Evolutionary conservation across 1,284 basidiomycete species (phyloP), one percentile per base, ranked within the genome.

Genomic region (Hemileia vastatrix): DNA sequence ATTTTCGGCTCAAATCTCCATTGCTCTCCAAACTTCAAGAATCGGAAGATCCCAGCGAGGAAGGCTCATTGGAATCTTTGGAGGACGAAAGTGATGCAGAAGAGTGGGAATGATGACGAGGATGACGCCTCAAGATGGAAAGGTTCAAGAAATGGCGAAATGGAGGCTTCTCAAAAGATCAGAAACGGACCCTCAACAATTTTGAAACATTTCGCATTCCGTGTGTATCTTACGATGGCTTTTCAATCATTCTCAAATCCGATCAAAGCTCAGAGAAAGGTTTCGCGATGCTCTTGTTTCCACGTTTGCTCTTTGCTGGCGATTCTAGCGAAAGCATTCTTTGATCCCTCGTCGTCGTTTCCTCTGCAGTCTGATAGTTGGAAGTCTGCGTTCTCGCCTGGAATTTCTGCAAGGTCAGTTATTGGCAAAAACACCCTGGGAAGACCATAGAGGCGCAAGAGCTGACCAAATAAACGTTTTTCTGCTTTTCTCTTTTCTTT

Each of bases 1-100:
- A n/a, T n/a, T n/a, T n/a, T n/a, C n/a, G n/a, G n/a, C 11, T 67
- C 66, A 15, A 71, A 73, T 1, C 59, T 67, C 36, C 77, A 77
- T 69, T 77, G 76, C 76, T 62, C 76, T n/a, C 76, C 69, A 70
- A 77, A 77, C 72, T 72, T 72, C 61, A 67, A 76, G 49, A 72
- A 77, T 9, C 18, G n/a, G 4, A 69, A 54, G 64, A 71, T 3
- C 5, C 24, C 3, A 19, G n/a, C 2, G n/a, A 3, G 18, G 19
- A 5, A 49, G 51, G 51, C 19, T 3, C 3, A 36, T n/a, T n/a
- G n/a, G n/a, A n/a, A n/a, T n/a, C n/a, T n/a, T n/a, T 27, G 27
- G 27, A 27, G 27, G 27, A 27, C 27, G 27, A 27, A 27, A 6
- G 27, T 27, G 27, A 27, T 27, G 27, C 2, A 6, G 3, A 27